These are phyloP conservation scores for Chondrus crispus DNA, from an alignment of 23 red algal genomes.

Conservation along the genomic window DNA sequence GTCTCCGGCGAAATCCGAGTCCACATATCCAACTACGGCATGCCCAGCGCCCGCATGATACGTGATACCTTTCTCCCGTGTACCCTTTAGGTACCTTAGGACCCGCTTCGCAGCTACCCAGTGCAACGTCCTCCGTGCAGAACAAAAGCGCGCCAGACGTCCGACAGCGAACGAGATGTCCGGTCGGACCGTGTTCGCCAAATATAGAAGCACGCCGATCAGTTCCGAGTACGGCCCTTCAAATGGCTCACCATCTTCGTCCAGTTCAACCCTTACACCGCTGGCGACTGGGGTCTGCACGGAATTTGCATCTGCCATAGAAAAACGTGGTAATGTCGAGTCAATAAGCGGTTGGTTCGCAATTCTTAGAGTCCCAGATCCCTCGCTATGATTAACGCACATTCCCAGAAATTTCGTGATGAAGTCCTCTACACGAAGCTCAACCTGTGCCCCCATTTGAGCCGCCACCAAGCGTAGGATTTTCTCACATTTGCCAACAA, in stretches of 20 bases:
- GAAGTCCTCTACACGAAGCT: no score
- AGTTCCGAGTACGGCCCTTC: neutral
- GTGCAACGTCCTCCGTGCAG: neutral
- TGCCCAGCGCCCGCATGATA: neutral
- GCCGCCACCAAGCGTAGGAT: no score
- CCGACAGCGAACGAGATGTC: neutral
- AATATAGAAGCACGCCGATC: neutral
- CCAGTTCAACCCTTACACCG: no score
- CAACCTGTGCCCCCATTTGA: no score
- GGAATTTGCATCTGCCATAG: no score
- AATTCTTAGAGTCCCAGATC: no score
- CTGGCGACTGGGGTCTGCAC: no score
- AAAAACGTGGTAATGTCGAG: no score
- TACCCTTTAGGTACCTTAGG: neutral
- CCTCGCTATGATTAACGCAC: no score
- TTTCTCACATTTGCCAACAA: neutral
- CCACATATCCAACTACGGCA: neutral
- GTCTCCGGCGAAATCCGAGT: neutral
- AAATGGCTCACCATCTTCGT: no score
- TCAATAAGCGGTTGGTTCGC: no score
- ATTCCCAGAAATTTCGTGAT: no score
- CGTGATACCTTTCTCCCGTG: neutral
- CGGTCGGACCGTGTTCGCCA: neutral
- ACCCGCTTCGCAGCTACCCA: neutral
- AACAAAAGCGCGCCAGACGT: neutral